Conservation (phyloP, 2,329 filamentous ascomycete genomes). For the Fusarium ramigenum region DNA sequence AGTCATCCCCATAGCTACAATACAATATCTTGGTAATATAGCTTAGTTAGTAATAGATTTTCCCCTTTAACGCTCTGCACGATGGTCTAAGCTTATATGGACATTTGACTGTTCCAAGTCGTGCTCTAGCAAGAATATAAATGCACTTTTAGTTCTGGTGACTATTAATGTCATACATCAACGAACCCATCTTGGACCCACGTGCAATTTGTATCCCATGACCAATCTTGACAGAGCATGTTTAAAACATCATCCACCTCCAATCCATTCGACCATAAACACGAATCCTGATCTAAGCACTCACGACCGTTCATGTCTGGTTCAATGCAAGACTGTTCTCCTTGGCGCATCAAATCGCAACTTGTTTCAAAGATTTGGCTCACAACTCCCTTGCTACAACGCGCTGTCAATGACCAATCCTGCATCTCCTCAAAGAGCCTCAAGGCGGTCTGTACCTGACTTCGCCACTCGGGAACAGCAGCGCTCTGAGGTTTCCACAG, state of each 20-base stretch:
- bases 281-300: background rate
- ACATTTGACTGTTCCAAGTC: no score
- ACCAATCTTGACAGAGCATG: conserved; percentile 1
- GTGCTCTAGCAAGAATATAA: background rate
- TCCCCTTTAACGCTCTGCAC: no score
- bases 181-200: background rate
- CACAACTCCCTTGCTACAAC: background rate
- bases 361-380: background rate
- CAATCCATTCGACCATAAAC: background rate
- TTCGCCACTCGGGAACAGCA: background rate
- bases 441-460: background rate
- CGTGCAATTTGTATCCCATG: background rate
- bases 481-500: background rate
- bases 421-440: background rate
- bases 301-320: background rate
- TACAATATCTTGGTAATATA: no score
- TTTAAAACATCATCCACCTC: conserved; percentile 7
- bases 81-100: no score
- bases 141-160: background rate
- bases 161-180: background rate
- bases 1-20: no score
- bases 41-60: no score
- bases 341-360: background rate
- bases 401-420: background rate
- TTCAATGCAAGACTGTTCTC: background rate